Conservation (phyloP, 768 basidiomycete species). For the Austroboletus festivus region DNA sequence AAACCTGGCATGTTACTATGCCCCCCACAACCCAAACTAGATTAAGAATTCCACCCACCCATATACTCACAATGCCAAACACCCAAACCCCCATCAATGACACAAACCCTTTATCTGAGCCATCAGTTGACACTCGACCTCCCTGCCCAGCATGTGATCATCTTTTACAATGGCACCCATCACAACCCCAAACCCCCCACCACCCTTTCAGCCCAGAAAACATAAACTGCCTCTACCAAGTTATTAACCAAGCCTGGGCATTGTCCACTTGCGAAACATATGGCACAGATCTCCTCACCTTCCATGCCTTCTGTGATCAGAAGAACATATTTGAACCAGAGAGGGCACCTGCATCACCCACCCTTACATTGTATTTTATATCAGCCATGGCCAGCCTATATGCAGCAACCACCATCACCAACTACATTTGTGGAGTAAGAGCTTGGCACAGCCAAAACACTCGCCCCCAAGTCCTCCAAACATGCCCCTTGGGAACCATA, state of each 20-base stretch:
- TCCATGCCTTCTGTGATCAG: not conserved
- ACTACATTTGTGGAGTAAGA: slow-evolving; percentile 14
- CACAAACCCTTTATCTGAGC: no score
- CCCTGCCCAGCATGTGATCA: not conserved
- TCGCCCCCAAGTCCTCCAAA: not conserved
- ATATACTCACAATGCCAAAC: no score
- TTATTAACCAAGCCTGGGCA: no score
- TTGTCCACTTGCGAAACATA: not conserved
- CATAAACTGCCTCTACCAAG: not conserved
- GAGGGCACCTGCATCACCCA: slow-evolving; percentile 8
- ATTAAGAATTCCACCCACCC: not conserved
- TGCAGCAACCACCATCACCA: slow-evolving; percentile 5
- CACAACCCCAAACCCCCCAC: not conserved
- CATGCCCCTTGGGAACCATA: slow-evolving; percentile 1
- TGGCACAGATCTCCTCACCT: not conserved
- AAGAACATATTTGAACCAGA: slow-evolving; percentile 4
- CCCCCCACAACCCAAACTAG: not conserved
- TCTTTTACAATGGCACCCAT: not conserved
- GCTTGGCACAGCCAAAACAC: slow-evolving; percentile 23
- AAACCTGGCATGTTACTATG: not conserved
- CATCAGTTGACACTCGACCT: not conserved
- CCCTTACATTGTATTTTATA: slow-evolving; percentile 15
- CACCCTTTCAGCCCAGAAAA: not conserved
- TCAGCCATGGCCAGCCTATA: not conserved
- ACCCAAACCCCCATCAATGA: not conserved